These are phyloP conservation scores for Geum urbanum DNA, from an alignment of 306 rosid species.

Conservation along the genomic window DNA sequence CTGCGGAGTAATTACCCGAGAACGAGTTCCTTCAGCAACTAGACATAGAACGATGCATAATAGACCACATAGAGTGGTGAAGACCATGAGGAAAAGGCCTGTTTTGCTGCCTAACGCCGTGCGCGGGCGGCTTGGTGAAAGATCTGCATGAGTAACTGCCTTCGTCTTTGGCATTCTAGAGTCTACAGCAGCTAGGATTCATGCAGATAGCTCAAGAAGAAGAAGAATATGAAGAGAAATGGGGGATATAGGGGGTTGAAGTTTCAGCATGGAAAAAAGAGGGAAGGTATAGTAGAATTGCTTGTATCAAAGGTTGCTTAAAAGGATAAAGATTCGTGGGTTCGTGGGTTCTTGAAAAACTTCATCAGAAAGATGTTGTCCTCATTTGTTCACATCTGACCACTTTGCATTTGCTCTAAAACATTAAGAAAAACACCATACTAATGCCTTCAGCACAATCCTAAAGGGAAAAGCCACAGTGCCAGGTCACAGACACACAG, in stretches of 20 bases:
- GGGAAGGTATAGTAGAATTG: conserved; percentile 48
- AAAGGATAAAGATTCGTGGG: conserved; percentile 56
- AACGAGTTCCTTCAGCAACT: conserved; percentile 86
- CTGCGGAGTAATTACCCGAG: conserved; percentile 47
- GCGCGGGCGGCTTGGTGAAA: conserved; percentile 51
- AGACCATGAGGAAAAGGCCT: conserved; percentile 49
- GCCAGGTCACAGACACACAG: conserved; percentile 19
- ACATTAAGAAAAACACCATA: not conserved
- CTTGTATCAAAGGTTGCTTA: conserved; percentile 93
- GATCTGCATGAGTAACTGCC: conserved; percentile 94
- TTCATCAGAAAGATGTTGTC: conserved; percentile 25
- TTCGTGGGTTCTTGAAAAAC: conserved; percentile 44
- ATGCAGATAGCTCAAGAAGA: conserved; percentile 8
- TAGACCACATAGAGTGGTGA: conserved; percentile 68
- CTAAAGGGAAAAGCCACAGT: conserved; percentile 11
- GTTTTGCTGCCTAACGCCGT: conserved; percentile 65
- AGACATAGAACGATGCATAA: conserved; percentile 76
- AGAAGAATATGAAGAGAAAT: not conserved
- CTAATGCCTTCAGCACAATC: not conserved
- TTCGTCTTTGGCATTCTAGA: conserved; percentile 35
- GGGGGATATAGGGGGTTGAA: conserved; percentile 10
- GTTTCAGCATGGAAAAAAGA: conserved; percentile 21
- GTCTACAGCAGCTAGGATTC: conserved; percentile 19
- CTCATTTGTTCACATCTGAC: conserved; percentile 11
- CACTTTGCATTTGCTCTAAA: not conserved